These are phyloP conservation scores for Malus orientalis DNA, from an alignment of 306 rosid genomes.

Conservation along the genomic window DNA sequence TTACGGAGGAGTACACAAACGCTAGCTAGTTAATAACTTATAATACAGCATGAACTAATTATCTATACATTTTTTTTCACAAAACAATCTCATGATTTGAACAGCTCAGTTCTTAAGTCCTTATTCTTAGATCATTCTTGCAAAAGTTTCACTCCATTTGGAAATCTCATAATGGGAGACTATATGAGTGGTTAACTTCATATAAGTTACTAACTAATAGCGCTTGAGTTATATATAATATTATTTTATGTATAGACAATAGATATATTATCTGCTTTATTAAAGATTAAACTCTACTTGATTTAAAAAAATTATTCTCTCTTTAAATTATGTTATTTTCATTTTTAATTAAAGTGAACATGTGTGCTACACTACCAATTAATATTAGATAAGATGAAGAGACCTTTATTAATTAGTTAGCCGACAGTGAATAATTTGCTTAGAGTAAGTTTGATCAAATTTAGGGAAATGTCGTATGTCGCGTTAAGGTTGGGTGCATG, in stretches of 20 bases:
- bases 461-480: conserved; percentile 9
- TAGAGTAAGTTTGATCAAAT: conserved; percentile 11
- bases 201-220: neutral
- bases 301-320: neutral
- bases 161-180: neutral
- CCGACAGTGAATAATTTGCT: neutral
- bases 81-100: neutral
- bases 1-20: neutral
- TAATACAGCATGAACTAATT: too few species aligned
- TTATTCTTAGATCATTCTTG: too few species aligned
- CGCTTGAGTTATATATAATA: too few species aligned
- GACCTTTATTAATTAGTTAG: neutral
- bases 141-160: neutral
- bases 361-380: conserved; percentile 17
- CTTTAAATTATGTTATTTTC: neutral
- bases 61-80: neutral
- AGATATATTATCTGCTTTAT: neutral
- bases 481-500: neutral
- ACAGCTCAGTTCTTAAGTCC: neutral
- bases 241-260: neutral
- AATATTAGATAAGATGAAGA: neutral
- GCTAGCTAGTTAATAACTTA: neutral
- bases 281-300: neutral
- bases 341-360: neutral
- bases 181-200: neutral